These are phyloP conservation scores for Larix kaempferi DNA, from an alignment of 75 land plant species.

Conservation along the genomic window DNA sequence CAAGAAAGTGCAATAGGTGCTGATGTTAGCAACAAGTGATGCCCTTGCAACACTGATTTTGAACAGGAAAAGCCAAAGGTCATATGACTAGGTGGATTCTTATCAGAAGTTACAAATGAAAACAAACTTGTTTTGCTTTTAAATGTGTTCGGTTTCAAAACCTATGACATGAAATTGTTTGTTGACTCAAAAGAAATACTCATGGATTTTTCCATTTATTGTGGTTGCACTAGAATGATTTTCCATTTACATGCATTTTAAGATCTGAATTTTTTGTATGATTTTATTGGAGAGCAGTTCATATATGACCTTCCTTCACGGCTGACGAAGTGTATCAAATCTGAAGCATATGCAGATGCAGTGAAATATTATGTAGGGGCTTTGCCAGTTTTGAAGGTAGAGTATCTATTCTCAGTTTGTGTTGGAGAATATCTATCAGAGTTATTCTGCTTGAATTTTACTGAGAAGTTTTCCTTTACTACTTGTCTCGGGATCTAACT, in stretches of 20 bases:
- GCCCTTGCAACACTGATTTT: not conserved
- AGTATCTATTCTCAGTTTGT: not conserved
- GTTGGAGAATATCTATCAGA: not conserved
- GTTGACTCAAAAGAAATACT: not conserved
- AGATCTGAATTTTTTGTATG: slow-evolving; percentile 6
- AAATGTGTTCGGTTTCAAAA: not conserved
- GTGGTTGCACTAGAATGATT: not conserved
- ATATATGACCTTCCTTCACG: slow-evolving; percentile 90
- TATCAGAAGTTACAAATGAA: not conserved
- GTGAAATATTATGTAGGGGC: slow-evolving; percentile 87
- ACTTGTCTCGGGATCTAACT: not conserved
- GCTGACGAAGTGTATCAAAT: slow-evolving; percentile 78
- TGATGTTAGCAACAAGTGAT: not conserved
- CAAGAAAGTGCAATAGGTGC: not conserved
- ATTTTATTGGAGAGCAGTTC: slow-evolving; percentile 59
- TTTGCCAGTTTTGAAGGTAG: slow-evolving; percentile 88
- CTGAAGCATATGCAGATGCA: slow-evolving; percentile 91
- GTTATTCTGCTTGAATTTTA: not conserved
- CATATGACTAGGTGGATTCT: not conserved
- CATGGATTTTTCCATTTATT: not conserved
- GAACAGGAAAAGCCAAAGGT: not conserved
- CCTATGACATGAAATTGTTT: not conserved
- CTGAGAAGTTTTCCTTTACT: not conserved
- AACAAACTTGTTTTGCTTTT: not conserved
- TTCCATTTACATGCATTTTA: slow-evolving; percentile 1